Conservation (phyloP, 2,329 filamentous ascomycete species). For the Curvularia sp. region DNA sequence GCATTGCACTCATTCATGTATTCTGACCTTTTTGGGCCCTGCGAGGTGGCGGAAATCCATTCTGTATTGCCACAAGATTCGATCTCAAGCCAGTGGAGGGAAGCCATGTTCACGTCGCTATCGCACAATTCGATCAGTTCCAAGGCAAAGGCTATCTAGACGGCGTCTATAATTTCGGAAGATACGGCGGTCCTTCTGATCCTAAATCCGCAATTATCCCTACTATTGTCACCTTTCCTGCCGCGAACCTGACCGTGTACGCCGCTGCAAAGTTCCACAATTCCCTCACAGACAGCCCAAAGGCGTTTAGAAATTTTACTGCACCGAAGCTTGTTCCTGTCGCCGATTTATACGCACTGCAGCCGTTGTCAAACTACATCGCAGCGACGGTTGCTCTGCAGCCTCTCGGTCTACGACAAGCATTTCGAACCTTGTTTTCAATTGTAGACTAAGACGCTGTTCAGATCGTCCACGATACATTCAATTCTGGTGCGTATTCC, state of each 20-base stretch:
- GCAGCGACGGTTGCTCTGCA: constrained; percentile 19
- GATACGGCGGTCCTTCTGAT: constrained; percentile 24
- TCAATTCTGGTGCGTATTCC: constrained; percentile 15
- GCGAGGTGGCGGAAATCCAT: constrained; percentile 37
- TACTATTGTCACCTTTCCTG: constrained; percentile 26
- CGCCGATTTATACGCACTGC: constrained; percentile 24
- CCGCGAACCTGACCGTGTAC: constrained; percentile 23
- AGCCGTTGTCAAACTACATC: constrained; percentile 22
- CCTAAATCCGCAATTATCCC: constrained; percentile 31
- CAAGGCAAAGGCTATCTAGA: constrained; percentile 27
- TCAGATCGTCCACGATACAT: constrained; percentile 25
- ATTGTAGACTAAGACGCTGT: constrained; percentile 25
- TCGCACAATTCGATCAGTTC: constrained; percentile 23
- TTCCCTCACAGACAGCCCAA: constrained; percentile 19
- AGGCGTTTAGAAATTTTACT: constrained; percentile 32
- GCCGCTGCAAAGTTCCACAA: constrained; percentile 31
- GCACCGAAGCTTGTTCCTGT: constrained; percentile 23
- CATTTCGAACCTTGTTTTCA: constrained; percentile 25
- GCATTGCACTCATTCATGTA: constrained; percentile 7
- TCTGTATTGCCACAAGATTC: constrained; percentile 30
- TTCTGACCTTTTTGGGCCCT: constrained; percentile 45
- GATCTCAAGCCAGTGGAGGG: constrained; percentile 20
- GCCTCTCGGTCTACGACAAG: constrained; percentile 23
- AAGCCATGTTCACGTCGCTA: constrained; percentile 21
- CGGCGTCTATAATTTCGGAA: constrained; percentile 30